Base-by-base conservation (phyloP, 2,329 filamentous ascomycete genomes). In the Ampelomyces quisqualis region DNA sequence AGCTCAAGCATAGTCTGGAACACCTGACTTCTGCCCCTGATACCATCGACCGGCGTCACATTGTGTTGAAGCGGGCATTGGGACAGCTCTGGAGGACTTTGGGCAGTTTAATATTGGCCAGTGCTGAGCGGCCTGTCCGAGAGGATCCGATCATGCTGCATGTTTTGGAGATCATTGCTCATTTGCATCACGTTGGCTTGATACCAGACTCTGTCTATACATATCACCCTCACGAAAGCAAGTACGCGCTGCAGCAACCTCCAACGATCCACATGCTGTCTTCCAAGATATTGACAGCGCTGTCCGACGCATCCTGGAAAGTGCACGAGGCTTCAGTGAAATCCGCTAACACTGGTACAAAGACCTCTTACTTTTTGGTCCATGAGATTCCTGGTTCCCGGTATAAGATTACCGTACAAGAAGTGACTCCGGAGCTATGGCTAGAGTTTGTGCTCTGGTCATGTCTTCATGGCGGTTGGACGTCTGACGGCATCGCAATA, bases 361-460 rank as follows among this genome's bases (percentile, higher is more conserved):
- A 70, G n/a, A 62, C 60, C 3, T 54, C 60, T 4, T 70, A 72
- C 37, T 67, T 70, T 26, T 53, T 73, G 8, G 65, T 70, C 2
- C 70, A 69, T 10, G 71, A 73, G 43, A 68, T 73, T 20, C 72
- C 71, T 4, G 68, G 69, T 1, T 70, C 70, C 20, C 65, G 68
- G 19, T 73, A 70, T 49, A 69, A 62, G 11, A 64, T 73, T 6
- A 64, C 65, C 5, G 71, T 67, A 13, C 49, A n/a, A n/a, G n/a
- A n/a, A n/a, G n/a, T 76, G 8, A 57, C 65, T 1, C 68, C 72
- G 1, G 75, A 77, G 43, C 57, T 77, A 10, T 77, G 75, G 75
- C 55, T 77, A 13, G 75, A 77, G 51, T 62, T 77, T n/a, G 67
- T 77, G 14, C 59, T 77, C 3, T 77, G 74, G 74, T 72, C 73